Evolutionary conservation across 2,329 filamentous ascomycete genomes (phyloP).

Genomic region (Didymella pomorum): DNA sequence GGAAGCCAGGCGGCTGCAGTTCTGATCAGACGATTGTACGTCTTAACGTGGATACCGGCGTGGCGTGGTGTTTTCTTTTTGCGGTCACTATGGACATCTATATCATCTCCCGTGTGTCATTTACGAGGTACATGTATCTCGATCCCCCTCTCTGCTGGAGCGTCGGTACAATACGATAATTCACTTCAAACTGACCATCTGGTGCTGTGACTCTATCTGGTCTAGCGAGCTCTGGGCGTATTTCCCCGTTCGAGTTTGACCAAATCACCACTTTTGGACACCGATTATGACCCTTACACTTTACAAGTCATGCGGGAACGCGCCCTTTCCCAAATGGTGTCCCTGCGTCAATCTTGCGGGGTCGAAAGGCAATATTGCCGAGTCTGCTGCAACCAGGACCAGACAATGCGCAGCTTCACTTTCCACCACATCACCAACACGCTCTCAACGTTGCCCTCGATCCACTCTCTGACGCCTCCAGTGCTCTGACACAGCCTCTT

Average conservation of each 20-base stretch:
- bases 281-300: slow-evolving; percentile 3
- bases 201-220: slow-evolving; percentile 7
- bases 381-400: slow-evolving; percentile 1
- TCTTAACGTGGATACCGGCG: slow-evolving; percentile 49
- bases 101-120: slow-evolving; percentile 39
- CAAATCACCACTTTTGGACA: slow-evolving; percentile 18
- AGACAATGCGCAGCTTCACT: slow-evolving; percentile 4
- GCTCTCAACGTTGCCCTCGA: not conserved
- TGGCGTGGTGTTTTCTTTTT: slow-evolving; percentile 43
- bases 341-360: slow-evolving; percentile 13
- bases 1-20: slow-evolving; percentile 38
- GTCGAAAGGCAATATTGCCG: slow-evolving; percentile 10
- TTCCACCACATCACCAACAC: slow-evolving; percentile 11
- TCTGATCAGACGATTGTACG: slow-evolving; percentile 44
- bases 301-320: slow-evolving; percentile 17
- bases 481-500: slow-evolving; percentile 12
- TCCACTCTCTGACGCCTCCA: slow-evolving; percentile 5
- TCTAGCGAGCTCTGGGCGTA: slow-evolving; percentile 19
- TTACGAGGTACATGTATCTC: slow-evolving; percentile 46
- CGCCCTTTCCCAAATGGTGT: slow-evolving; percentile 8
- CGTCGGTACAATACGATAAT: slow-evolving; percentile 38
- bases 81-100: slow-evolving; percentile 38
- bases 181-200: slow-evolving; percentile 13
- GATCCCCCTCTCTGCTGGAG: slow-evolving; percentile 35
- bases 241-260: slow-evolving; percentile 14